Evolutionary conservation across 164 flowering plant genomes (phyloP), one percentile per base, ranked within the genome.

Genomic region (Vitis amurensis): DNA sequence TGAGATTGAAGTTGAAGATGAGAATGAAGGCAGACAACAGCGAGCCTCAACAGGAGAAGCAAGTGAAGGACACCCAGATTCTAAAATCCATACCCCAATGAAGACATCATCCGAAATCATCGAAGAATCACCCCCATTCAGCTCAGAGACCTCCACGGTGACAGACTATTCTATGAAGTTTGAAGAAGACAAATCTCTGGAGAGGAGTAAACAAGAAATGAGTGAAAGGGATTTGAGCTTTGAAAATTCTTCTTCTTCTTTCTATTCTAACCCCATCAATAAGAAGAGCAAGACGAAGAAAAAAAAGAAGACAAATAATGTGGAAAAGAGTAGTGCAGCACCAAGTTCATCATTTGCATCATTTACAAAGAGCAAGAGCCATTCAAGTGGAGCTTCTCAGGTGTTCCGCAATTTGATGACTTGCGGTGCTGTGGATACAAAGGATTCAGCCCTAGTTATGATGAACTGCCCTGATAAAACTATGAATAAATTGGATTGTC

Each of bases 401-500:
- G 52, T 83, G 68, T 62, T 88, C 11, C 76, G 83, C 15, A 84
- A 83, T 53, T 55, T 90, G 69, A 77, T 88, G 1, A 71, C 60
- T 13, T 88, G 95, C 59, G 84, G 90, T 7, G 76, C 77, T 3
- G 73, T 72, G 13, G 86, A 87, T 9, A 84, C 91, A 0, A 80
- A 81, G 10, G 92, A 90, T 11, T 72, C 86, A 7, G 79, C 74
- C 9, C 61, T 78, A n/a, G 68, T 74, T 48, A 52, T n/a, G 61
- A 64, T 63, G 30, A 75, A 75, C 19, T 61, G 66, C 57, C 13
- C 58, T n/a, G 57, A 55, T 15, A 78, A 68, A 55, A 59, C 72
- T 1, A 13, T 44, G 52, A 50, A 59, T 14, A 68, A 71, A 27
- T 47, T 51, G 50, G 14, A 55, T 9, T 50, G 71, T 50, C 75